phyloP scores from a whole-genome alignment of 805 yeast genomes.

The Starmerella floricola region DNA sequence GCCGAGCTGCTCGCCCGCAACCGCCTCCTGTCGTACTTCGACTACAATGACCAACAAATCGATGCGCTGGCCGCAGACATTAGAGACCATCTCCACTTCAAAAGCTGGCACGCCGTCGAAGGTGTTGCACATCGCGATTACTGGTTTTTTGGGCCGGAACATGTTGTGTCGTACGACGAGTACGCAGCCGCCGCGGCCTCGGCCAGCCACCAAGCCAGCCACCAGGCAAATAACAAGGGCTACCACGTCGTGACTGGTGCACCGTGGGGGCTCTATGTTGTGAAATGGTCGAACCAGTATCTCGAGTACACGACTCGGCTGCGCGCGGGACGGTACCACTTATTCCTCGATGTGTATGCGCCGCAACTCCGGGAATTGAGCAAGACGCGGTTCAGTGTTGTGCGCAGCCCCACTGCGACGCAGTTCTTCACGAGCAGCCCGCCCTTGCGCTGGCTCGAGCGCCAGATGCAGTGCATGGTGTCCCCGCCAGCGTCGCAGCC shows the following conservation, averaged over 20 bases:
- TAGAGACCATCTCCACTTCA: constrained; percentile 10
- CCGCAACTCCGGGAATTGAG: constrained; percentile 13
- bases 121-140: constrained; percentile 16
- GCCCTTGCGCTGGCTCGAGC: constrained; percentile 11
- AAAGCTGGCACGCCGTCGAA: constrained; percentile 19
- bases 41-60: constrained; percentile 9
- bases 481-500: neutral
- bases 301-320: constrained; percentile 18
- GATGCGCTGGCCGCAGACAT: constrained; percentile 17
- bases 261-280: constrained; percentile 13
- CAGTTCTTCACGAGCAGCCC: constrained; percentile 13
- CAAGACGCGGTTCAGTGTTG: constrained; percentile 10
- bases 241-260: constrained; percentile 7
- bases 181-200: neutral
- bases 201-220: no score
- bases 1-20: constrained; percentile 13
- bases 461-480: constrained; percentile 3
- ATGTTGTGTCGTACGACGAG: neutral
- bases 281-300: constrained; percentile 6
- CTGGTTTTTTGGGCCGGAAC: constrained; percentile 22
- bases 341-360: constrained; percentile 13
- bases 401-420: constrained; percentile 12
- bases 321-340: constrained; percentile 15
- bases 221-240: constrained; percentile 1
- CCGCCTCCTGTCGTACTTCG: constrained; percentile 10